A percentile compares a stretch with the other conserved stretches of the same genome.
These are phyloP conservation scores for Teratosphaeria gauchensis DNA, from an alignment of 2,329 filamentous ascomycete genomes.

Conservation along the genomic window DNA sequence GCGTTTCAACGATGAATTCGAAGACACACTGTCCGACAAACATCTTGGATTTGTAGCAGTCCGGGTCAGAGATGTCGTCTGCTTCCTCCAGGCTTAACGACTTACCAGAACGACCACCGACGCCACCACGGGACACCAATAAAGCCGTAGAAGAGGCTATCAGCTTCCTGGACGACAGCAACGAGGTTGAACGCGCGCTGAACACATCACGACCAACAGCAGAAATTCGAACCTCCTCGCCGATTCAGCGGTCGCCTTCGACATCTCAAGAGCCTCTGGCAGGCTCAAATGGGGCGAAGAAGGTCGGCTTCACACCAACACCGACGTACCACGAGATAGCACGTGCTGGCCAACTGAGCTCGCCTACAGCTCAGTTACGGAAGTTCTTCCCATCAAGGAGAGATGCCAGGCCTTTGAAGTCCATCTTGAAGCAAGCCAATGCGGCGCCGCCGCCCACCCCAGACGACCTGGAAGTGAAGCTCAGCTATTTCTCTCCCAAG, in stretches of 20 bases:
- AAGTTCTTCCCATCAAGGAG: slow-evolving; percentile 33
- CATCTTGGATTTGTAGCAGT: neutral
- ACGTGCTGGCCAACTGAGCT: slow-evolving; percentile 22
- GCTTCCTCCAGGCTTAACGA: slow-evolving; percentile 31
- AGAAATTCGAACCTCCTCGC: neutral
- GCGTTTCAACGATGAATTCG: neutral
- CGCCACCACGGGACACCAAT: slow-evolving; percentile 42
- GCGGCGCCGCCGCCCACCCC: slow-evolving; percentile 27
- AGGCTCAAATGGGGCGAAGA: slow-evolving; percentile 37
- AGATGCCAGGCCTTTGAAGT: slow-evolving; percentile 51
- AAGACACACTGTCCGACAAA: neutral
- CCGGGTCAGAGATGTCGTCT: slow-evolving; percentile 8
- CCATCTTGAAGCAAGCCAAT: slow-evolving; percentile 69
- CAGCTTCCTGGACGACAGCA: slow-evolving; percentile 33
- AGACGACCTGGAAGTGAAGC: slow-evolving; percentile 30
- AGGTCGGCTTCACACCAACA: slow-evolving; percentile 54
- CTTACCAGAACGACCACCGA: slow-evolving; percentile 45
- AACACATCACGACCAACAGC: neutral
- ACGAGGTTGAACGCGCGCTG: slow-evolving; percentile 12
- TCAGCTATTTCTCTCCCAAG: slow-evolving; percentile 34
- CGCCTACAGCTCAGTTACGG: slow-evolving; percentile 35
- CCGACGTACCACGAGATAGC: slow-evolving; percentile 38
- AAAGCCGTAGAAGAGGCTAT: slow-evolving; percentile 31
- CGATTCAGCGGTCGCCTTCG: neutral
- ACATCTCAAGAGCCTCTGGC: slow-evolving; percentile 9